phyloP scores from a whole-genome alignment of 2,329 filamentous ascomycete genomes.

The Cercospora citrullina region DNA sequence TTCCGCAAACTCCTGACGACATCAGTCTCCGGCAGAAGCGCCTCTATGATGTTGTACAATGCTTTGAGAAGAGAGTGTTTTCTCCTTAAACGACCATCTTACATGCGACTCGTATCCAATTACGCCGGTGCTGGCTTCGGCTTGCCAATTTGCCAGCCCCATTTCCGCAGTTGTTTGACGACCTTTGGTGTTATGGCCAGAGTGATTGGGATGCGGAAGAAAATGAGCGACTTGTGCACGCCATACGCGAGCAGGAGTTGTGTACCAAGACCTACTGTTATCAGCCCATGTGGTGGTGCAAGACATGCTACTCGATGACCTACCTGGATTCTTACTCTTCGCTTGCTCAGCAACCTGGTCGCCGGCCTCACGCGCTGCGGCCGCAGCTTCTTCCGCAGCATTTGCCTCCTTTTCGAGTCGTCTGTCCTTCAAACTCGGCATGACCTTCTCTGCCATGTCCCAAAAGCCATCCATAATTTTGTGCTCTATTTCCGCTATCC shows the following conservation, averaged over 20 bases:
- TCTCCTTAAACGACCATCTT: constrained; percentile 4
- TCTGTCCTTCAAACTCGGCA: constrained; percentile 49
- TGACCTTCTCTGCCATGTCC: constrained; percentile 59
- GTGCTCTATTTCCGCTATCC: constrained; percentile 74
- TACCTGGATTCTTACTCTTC: constrained; percentile 20
- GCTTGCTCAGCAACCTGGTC: constrained; percentile 25
- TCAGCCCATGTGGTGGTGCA: constrained; percentile 5
- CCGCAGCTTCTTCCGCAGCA: constrained; percentile 22
- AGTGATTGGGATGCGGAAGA: constrained; percentile 88
- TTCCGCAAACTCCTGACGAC: not conserved
- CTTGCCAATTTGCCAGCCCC: constrained; percentile 95
- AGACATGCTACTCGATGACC: constrained; percentile 35
- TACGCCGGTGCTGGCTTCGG: constrained; percentile 21
- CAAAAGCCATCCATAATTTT: constrained; percentile 62
- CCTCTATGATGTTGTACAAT: constrained; percentile 18
- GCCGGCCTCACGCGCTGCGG: constrained; percentile 51
- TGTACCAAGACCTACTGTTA: constrained; percentile 65
- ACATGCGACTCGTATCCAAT: not conserved
- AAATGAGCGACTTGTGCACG: constrained; percentile 97
- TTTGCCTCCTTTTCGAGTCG: constrained; percentile 23
- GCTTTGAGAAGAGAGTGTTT: constrained; percentile 13
- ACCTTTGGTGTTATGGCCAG: constrained; percentile 90
- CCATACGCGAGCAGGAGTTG: constrained; percentile 92
- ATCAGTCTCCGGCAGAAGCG: not conserved
- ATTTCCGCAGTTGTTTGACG: constrained; percentile 80